Evolutionary conservation across 225 moss, liverwort and hornwort species (phyloP), one percentile per base, ranked within the genome.

Genomic region (Antitrichia curtipendula): DNA sequence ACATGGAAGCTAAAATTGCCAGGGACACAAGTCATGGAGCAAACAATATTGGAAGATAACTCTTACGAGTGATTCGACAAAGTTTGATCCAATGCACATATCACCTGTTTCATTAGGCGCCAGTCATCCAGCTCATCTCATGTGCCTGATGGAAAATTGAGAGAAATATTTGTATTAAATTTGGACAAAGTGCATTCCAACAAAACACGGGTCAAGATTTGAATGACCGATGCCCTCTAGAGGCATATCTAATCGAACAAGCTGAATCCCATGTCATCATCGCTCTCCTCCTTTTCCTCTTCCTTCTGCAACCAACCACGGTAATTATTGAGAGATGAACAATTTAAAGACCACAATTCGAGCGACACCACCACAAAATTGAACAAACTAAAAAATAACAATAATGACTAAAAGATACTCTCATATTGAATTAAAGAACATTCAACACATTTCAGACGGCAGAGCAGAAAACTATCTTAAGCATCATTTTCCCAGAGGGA

Each of bases 221-320:
- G 36, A 43, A 86, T 72, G 79, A 79, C 49, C 66, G 9, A 38
- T 20, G 24, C 25, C 43, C 43, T 23, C 64, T 20, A 49, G 4
- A 40, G 65, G 9, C 58, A 52, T 34, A n/a, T 84, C 86, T 91
- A 89, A 84, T 91, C 91, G 69, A 91, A 91, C 84, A 91, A 87
- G 87, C 93, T 86, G 87, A 94, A 94, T 45, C 94, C 92, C 94
- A 93, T 93, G 36, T 95, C 95, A 43, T 95, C 95, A 82, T 94
- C 95, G 64, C 92, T 93, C 86, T 94, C 93, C 89, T 94, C 95
- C 91, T 95, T 93, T 8, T 90, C 78, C 78, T 95, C 94, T 84
- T 95, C 94, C 95, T 88, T 83, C 88, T 93, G 92, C 72, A 90
- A 56, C 24, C 24, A 22, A 17, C 24, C 7, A 61, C 8, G 8